Evolutionary conservation across 192 early-diverging fungal genomes (phyloP), one percentile per base, ranked within the genome.

Genomic region (Backusella tuberculispora): DNA sequence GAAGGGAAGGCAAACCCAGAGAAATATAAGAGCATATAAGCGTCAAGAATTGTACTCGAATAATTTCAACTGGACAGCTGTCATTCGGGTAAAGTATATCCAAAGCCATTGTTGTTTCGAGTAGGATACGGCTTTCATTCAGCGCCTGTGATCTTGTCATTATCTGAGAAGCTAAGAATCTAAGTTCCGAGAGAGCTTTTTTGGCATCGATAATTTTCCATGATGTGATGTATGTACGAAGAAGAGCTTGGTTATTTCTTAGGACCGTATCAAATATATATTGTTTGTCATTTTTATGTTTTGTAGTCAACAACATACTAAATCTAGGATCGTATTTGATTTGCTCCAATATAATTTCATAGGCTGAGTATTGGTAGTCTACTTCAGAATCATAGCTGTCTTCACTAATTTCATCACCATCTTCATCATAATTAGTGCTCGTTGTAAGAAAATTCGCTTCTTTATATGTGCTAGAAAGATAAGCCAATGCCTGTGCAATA

Each of bases 381-480:
- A 9, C 9, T 21, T 53, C n/a, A 53, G 4, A 53, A 19, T 53
- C 50, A 53, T 53, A 10, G n/a, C 8, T 8, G 8, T 53, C 50
- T 53, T 21, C 50, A 53, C 50, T 24, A 6, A 8, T 19, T 3
- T n/a, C 19, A 21, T 19, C n/a, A 53, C n/a, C n/a, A 6, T 53
- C n/a, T 53, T 53, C 50, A 53, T 53, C 6, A 9, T 53, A 53
- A 8, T 53, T 19, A n/a, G 50, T 19, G 2, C 2, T 24, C n/a
- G 8, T 9, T 2, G 50, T 53, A 53, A 53, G 50, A 2, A 53
- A 53, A 7, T 7, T 8, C 6, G n/a, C 50, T 6, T 21, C 3
- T 53, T 53, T 53, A 19, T 53, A 53, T 53, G 50, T 53, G n/a
- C 50, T 53, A 19, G 50, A 53, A 53, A 53, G 50, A 53, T 53